phyloP scores from a whole-genome alignment of 208 protist species.

The Leishmania lainsoni region DNA sequence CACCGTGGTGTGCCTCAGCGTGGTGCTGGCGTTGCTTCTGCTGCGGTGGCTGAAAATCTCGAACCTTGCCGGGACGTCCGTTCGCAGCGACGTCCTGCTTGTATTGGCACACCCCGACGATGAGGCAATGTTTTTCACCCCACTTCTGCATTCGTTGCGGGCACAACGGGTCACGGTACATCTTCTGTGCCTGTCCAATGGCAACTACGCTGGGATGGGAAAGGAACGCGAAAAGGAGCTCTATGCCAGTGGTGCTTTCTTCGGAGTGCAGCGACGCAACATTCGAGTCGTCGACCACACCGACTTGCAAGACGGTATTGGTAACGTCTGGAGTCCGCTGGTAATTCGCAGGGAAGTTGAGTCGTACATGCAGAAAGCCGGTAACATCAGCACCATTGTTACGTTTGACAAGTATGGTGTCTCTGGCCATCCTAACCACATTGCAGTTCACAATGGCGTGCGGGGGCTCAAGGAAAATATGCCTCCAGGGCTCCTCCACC shows the following conservation, averaged over 20 bases:
- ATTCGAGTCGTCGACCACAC: constrained; percentile 73
- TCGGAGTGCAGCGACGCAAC: constrained; percentile 60
- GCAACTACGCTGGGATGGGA: constrained; percentile 85
- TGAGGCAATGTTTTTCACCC: constrained; percentile 93
- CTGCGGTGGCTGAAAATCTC: constrained; percentile 53
- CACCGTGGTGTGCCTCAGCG: neutral
- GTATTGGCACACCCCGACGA: constrained; percentile 94
- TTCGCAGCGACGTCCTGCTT: constrained; percentile 85
- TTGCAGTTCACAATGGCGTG: constrained; percentile 89
- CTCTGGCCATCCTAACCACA: constrained; percentile 96
- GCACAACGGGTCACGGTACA: constrained; percentile 47
- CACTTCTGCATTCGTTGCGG: constrained; percentile 61
- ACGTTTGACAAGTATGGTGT: constrained; percentile 96
- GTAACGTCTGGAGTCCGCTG: constrained; percentile 57
- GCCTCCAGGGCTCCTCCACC: constrained; percentile 75
- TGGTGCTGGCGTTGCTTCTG: constrained; percentile 34
- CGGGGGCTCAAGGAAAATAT: constrained; percentile 53
- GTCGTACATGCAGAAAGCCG: constrained; percentile 59
- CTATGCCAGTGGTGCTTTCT: constrained; percentile 71
- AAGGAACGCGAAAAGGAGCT: constrained; percentile 86
- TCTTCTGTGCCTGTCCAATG: constrained; percentile 95
- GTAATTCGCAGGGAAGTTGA: constrained; percentile 61
- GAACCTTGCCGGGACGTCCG: constrained; percentile 14
- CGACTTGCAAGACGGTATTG: constrained; percentile 89
- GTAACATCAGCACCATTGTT: constrained; percentile 83